A percentile compares a stretch with the other conserved stretches of the same genome.
Evolutionary conservation across 192 early-diverging fungal genomes (phyloP).

Genomic region (Gonapodya sp.): DNA sequence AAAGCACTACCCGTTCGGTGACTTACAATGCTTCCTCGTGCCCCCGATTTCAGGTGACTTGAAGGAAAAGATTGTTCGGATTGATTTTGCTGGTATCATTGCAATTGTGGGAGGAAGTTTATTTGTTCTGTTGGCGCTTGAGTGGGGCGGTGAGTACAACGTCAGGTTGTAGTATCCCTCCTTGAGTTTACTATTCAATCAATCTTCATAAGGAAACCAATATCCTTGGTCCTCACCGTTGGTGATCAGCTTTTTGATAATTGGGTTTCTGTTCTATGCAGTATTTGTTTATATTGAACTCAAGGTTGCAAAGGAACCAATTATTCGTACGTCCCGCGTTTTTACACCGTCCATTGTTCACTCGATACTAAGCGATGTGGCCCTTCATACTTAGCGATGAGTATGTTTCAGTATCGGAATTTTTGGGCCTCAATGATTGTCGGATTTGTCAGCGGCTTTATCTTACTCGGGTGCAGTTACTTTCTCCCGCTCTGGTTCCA

Average conservation of each 20-base stretch:
- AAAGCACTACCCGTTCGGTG: neutral
- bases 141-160: slow-evolving; percentile 46
- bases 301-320: slow-evolving; percentile 50
- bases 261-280: slow-evolving; percentile 34
- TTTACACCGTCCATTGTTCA: neutral
- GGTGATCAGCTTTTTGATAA: slow-evolving; percentile 10
- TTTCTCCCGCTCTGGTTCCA: slow-evolving; percentile 59
- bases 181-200: too few species aligned
- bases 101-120: slow-evolving; percentile 29
- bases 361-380: neutral
- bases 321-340: slow-evolving; percentile 30
- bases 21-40: neutral
- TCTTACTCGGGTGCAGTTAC: slow-evolving; percentile 49
- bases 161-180: too few species aligned
- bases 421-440: slow-evolving; percentile 36
- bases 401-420: slow-evolving; percentile 41
- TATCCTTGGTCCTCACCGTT: neutral
- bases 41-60: neutral
- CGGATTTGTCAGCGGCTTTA: slow-evolving; percentile 42
- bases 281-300: slow-evolving; percentile 55
- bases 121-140: slow-evolving; percentile 40
- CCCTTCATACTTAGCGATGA: slow-evolving; percentile 16
- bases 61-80: slow-evolving; percentile 21
- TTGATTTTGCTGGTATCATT: slow-evolving; percentile 40
- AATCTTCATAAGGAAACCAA: too few species aligned